Conservation (phyloP, 2,329 filamentous ascomycete genomes). For the Apiospora kogelbergensis region DNA sequence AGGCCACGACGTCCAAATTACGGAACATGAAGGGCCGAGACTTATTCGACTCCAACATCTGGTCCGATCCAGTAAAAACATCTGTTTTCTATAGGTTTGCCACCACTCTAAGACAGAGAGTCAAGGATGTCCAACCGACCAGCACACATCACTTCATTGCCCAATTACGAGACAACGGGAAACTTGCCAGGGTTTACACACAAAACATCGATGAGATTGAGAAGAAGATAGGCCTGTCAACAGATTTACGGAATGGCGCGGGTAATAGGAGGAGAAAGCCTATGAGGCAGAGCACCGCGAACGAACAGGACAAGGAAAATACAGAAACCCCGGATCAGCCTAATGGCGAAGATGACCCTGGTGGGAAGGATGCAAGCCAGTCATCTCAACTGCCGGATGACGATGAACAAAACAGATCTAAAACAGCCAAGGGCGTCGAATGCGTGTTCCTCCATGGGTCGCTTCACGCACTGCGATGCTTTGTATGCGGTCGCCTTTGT, state of each 20-base stretch:
- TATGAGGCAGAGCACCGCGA: conserved; percentile 29
- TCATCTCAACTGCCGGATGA: conserved; percentile 20
- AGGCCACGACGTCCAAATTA: conserved; percentile 39
- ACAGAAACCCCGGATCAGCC: conserved; percentile 28
- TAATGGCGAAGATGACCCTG: conserved; percentile 18
- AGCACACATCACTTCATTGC: conserved; percentile 68
- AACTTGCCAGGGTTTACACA: conserved; percentile 70
- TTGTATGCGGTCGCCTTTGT: conserved; percentile 56
- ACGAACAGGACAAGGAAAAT: conserved; percentile 23
- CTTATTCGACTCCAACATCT: conserved; percentile 70
- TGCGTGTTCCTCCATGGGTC: conserved; percentile 73
- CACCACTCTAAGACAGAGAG: conserved; percentile 64
- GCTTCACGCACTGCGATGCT: conserved; percentile 64
- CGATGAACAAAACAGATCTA: conserved; percentile 17
- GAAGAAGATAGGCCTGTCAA: conserved; percentile 66
- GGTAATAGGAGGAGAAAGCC: conserved; percentile 57
- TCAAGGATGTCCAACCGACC: conserved; percentile 63
- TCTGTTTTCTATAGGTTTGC: conserved; percentile 73
- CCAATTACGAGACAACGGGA: conserved; percentile 64
- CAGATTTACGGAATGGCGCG: conserved; percentile 59
- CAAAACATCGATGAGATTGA: conserved; percentile 77
- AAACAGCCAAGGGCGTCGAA: conserved; percentile 50
- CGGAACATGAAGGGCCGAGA: conserved; percentile 70
- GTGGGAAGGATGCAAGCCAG: conserved; percentile 20
- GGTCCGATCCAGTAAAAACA: conserved; percentile 66